Evolutionary conservation across 139 green algal species (phyloP).

Genomic region (Chlorella sp.): DNA sequence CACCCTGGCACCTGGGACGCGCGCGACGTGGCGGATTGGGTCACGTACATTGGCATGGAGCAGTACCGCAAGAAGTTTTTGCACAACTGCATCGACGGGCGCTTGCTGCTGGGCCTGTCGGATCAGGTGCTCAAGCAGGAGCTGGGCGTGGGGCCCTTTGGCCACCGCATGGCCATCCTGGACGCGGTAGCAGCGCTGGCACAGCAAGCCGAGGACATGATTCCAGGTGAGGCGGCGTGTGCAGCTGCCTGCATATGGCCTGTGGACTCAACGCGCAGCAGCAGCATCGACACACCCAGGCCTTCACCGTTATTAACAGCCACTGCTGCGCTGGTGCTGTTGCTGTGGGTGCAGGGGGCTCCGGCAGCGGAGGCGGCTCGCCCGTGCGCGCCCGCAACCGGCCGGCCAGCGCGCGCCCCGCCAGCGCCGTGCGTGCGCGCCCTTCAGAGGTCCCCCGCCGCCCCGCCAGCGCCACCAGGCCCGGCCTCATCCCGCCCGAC

Average conservation of each 20-base stretch:
- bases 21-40: conserved; percentile 55
- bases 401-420: too few species aligned
- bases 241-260: too few species aligned
- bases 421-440: too few species aligned
- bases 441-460: conserved; percentile 5
- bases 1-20: conserved; percentile 32
- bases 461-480: conserved; percentile 11
- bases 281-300: too few species aligned
- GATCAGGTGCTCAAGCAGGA: conserved; percentile 53
- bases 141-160: conserved; percentile 58
- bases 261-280: too few species aligned
- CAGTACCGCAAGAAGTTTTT: conserved; percentile 67
- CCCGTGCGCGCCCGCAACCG: too few species aligned
- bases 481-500: conserved; percentile 21
- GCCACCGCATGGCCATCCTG: conserved; percentile 45
- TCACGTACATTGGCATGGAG: conserved; percentile 56
- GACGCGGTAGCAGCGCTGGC: conserved; percentile 24
- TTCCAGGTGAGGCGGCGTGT: background rate
- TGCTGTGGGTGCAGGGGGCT: too few species aligned
- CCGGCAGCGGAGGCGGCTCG: too few species aligned
- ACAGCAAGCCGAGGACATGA: conserved; percentile 2
- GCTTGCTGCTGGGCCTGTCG: conserved; percentile 48
- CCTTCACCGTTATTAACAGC: too few species aligned
- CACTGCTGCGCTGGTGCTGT: too few species aligned
- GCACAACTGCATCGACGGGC: conserved; percentile 56